These are phyloP conservation scores for Aspergillus fischeri DNA, from an alignment of 2,329 filamentous ascomycete genomes.

Conservation along the genomic window DNA sequence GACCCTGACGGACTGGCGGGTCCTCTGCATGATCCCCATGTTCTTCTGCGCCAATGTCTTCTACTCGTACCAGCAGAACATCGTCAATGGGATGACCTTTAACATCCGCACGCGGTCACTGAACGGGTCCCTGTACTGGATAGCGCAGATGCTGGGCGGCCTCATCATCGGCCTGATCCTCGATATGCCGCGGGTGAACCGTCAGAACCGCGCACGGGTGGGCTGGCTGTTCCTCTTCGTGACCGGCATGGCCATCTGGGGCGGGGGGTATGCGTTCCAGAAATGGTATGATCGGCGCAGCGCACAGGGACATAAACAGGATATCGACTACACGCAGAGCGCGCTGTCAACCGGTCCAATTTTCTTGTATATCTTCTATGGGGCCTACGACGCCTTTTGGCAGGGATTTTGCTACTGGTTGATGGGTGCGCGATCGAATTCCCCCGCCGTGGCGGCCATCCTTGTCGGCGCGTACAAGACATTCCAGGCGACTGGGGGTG, in stretches of 20 bases:
- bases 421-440: constrained; percentile 46
- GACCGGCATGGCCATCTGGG: constrained; percentile 53
- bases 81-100: constrained; percentile 53
- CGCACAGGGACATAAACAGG: constrained; percentile 39
- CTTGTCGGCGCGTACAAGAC: constrained; percentile 48
- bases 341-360: constrained; percentile 58
- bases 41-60: constrained; percentile 56
- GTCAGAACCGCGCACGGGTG: constrained; percentile 44
- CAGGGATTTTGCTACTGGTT: constrained; percentile 63
- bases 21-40: constrained; percentile 49
- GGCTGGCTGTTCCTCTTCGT: constrained; percentile 47
- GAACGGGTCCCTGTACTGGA: constrained; percentile 54
- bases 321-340: constrained; percentile 47
- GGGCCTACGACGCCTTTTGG: constrained; percentile 64
- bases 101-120: constrained; percentile 54
- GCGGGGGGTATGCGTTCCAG: constrained; percentile 64
- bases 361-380: constrained; percentile 68
- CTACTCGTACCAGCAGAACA: constrained; percentile 56
- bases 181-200: constrained; percentile 42
- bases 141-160: constrained; percentile 54
- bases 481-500: constrained; percentile 42
- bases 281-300: constrained; percentile 48
- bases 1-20: constrained; percentile 42
- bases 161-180: constrained; percentile 38
- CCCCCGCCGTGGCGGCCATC: constrained; percentile 38